Evolutionary conservation across 805 yeast species (phyloP).

Genomic region (Cephaloascus fragrans): DNA sequence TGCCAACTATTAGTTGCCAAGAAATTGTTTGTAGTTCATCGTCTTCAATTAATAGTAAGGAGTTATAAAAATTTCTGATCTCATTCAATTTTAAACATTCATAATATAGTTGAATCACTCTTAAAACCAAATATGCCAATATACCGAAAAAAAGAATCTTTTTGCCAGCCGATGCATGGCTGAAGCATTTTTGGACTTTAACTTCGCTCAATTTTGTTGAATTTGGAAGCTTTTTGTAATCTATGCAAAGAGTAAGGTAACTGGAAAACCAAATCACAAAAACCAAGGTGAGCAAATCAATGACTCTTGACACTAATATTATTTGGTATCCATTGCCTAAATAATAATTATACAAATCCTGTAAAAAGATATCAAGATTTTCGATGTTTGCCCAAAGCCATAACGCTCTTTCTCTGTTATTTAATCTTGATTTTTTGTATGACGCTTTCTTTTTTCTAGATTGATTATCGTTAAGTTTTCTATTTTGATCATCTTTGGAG

Average conservation of each 20-base stretch:
- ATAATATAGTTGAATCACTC: constrained; percentile 43
- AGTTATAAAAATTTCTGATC: constrained; percentile 64
- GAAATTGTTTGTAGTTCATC: constrained; percentile 86
- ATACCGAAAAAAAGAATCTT: constrained; percentile 60
- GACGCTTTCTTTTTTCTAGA: not conserved
- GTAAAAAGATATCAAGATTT: constrained; percentile 78
- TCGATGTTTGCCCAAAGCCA: constrained; percentile 97
- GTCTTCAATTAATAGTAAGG: constrained; percentile 62
- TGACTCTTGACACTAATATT: constrained; percentile 54
- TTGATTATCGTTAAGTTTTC: not conserved
- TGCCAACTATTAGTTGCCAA: constrained; percentile 80
- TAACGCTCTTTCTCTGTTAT: constrained; percentile 55
- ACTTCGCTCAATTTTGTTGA: constrained; percentile 17
- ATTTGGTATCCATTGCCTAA: constrained; percentile 78
- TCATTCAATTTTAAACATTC: constrained; percentile 65
- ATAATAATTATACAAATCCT: constrained; percentile 77
- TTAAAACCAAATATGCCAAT: constrained; percentile 37
- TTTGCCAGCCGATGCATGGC: constrained; percentile 33
- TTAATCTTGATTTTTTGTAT: not conserved
- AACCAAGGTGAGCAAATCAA: constrained; percentile 64
- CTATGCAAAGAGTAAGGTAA: constrained; percentile 74
- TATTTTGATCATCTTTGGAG: too few species aligned
- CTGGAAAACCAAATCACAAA: constrained; percentile 76
- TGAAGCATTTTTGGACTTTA: constrained; percentile 29
- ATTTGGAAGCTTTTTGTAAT: constrained; percentile 33